A percentile compares a stretch with the other conserved stretches of the same genome.
These are phyloP conservation scores for Sporothrix globosa DNA, from an alignment of 2,329 filamentous ascomycete genomes.

Conservation along the genomic window DNA sequence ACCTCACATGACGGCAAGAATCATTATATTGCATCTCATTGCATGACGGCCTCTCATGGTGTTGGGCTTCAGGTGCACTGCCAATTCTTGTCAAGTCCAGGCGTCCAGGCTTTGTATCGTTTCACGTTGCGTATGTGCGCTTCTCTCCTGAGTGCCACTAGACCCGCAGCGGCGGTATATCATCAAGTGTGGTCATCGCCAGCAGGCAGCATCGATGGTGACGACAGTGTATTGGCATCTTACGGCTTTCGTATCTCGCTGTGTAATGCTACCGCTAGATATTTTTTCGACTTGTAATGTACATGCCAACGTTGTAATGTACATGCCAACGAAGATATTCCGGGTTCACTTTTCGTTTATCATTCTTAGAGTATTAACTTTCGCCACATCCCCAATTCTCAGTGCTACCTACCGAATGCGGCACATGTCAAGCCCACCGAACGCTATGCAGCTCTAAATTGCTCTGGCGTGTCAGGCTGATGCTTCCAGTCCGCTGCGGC, in stretches of 20 bases:
- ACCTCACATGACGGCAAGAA: neutral
- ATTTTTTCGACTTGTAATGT: no score
- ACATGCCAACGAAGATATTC: no score
- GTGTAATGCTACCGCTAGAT: neutral
- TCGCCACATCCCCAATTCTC: no score
- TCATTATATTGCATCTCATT: neutral
- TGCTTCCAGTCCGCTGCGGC: constrained; percentile 12
- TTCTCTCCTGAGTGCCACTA: neutral
- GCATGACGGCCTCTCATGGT: neutral
- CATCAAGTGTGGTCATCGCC: neutral
- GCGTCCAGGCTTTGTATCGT: neutral
- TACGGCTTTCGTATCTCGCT: neutral
- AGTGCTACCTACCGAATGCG: no score
- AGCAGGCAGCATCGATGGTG: neutral
- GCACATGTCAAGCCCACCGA: no score
- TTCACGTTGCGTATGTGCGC: neutral
- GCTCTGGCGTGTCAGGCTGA: constrained; percentile 13
- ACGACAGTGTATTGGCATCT: neutral
- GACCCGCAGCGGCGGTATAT: neutral
- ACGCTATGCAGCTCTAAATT: neutral
- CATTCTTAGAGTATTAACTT: no score
- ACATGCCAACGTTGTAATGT: no score
- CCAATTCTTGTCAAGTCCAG: neutral
- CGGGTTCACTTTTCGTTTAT: no score
- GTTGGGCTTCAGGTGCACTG: neutral